phyloP scores from a whole-genome alignment of 177 flowering plant genomes.

The Telopea speciosissima region DNA sequence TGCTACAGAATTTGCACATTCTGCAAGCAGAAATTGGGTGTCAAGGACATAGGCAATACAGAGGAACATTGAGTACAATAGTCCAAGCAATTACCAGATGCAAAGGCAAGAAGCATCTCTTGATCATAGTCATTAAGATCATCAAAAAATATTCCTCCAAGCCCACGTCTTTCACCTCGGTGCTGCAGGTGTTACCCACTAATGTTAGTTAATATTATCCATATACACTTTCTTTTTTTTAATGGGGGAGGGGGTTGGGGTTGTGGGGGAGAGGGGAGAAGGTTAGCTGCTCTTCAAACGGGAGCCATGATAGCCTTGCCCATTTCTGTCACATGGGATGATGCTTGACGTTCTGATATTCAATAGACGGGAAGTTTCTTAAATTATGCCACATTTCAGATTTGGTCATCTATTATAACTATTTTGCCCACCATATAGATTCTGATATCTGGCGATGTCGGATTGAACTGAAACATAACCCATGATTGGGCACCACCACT shows the following conservation, averaged over 20 bases:
- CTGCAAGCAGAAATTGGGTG: constrained; percentile 32
- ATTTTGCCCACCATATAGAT: no score
- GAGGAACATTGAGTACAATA: not conserved
- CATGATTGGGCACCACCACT: no score
- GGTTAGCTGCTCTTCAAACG: no score
- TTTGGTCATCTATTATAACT: no score
- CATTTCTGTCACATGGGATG: no score
- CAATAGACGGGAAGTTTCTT: no score
- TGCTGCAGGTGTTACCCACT: constrained; percentile 48
- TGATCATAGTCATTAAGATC: constrained; percentile 93
- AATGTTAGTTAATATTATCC: not conserved
- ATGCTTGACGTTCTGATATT: no score
- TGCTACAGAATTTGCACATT: constrained; percentile 87
- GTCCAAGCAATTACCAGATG: constrained; percentile 58
- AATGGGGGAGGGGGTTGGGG: no score
- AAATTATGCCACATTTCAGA: not conserved
- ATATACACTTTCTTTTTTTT: not conserved
- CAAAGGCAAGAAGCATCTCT: constrained; percentile 92
- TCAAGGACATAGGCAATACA: not conserved
- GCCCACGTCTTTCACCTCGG: constrained; percentile 88
- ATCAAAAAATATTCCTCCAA: constrained; percentile 98
- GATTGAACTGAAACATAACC: no score
- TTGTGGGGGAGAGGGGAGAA: no score
- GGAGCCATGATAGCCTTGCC: no score
- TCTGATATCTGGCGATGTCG: no score